Conservation (phyloP, 768 basidiomycete genomes). For the Tylopilus vinaceipallidus region DNA sequence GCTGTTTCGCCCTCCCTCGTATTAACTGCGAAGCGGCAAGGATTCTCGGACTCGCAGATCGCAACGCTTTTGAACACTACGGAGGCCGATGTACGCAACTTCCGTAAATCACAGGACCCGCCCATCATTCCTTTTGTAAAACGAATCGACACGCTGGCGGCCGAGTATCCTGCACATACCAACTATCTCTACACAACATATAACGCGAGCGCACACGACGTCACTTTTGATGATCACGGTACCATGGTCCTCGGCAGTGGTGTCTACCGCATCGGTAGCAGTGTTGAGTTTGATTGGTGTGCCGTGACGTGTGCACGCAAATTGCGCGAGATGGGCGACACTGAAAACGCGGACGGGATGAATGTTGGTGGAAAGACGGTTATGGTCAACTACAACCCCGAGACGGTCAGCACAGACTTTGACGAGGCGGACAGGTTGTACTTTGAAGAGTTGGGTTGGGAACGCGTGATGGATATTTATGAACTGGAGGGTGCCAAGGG, state of each 20-base stretch:
- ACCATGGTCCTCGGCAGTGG: slow-evolving; percentile 99
- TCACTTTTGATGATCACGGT: slow-evolving; percentile 93
- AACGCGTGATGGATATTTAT: slow-evolving; percentile 99
- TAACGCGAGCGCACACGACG: slow-evolving; percentile 94
- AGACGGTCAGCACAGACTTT: slow-evolving; percentile 98
- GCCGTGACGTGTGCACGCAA: slow-evolving; percentile 97
- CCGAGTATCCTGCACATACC: slow-evolving; percentile 97
- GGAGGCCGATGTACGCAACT: slow-evolving; percentile 77
- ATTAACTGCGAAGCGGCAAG: slow-evolving; percentile 87
- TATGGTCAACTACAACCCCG: slow-evolving; percentile 99
- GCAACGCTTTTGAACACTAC: slow-evolving; percentile 71
- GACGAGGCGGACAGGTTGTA: slow-evolving; percentile 99
- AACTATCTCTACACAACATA: slow-evolving; percentile 99
- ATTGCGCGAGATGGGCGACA: slow-evolving; percentile 78
- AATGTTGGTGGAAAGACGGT: slow-evolving; percentile 68
- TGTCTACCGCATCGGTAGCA: slow-evolving; percentile 97
- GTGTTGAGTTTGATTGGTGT: slow-evolving; percentile 99
- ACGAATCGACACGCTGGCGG: slow-evolving; percentile 97
- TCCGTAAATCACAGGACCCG: slow-evolving; percentile 75
- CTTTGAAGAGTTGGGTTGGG: slow-evolving; percentile 97
- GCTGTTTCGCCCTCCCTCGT: slow-evolving; percentile 74
- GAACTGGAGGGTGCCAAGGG: slow-evolving; percentile 92
- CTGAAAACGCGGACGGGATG: slow-evolving; percentile 15
- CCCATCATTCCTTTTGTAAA: slow-evolving; percentile 94
- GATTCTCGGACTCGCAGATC: slow-evolving; percentile 93